Base-by-base conservation (phyloP, 2,329 filamentous ascomycete genomes). In the Diaporthe citriasiana region DNA sequence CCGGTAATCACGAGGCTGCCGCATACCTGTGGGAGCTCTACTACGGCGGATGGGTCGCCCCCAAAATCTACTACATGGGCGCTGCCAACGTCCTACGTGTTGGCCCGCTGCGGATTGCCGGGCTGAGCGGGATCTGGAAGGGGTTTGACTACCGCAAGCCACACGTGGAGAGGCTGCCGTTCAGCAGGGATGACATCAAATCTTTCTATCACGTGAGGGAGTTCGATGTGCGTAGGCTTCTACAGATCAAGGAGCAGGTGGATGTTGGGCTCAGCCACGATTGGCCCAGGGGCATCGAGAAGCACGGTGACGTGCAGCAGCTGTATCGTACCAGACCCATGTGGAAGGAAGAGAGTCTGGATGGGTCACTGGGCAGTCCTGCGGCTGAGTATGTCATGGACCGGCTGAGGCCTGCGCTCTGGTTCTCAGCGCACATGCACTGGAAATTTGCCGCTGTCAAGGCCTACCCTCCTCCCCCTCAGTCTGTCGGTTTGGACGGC, bases 61-160 rank as follows among this genome's bases (percentile, higher is more conserved):
- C 95, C 12, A 97, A 97, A 78, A 98, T 99, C 76, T 99, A 98
- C 87, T 99, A 98, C 84, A 89, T 98, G 82, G 97, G 97, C 65
- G 94, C 95, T 45, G 95, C 97, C 74, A 98, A 97, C 80, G 92
- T 99, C 12, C 82, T 99, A 53, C 92, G 93, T 25, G 87, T 97
- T 42, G 96, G 96, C 0, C 93, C 94, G 1, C 85, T 99, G 65
- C 92, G 97, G 30, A 97, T 99, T 76, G 94, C 95, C 47, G 96
- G 93, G 7, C 87, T 98, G 82, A 97, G 94, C 70, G 97, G 97
- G 8, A 99, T 99, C 76, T 99, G 94, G 94, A 98, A 98, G 82
- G 93, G 92, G 2, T 93, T 92, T 79, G 93, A 98, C 83, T 99
- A 97, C 83, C 90, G 90, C 75, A 95, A 93, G 81, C 87, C 93